Conservation (phyloP, 371 early-diverging fungal species). For the Lichtheimia corymbifera region DNA sequence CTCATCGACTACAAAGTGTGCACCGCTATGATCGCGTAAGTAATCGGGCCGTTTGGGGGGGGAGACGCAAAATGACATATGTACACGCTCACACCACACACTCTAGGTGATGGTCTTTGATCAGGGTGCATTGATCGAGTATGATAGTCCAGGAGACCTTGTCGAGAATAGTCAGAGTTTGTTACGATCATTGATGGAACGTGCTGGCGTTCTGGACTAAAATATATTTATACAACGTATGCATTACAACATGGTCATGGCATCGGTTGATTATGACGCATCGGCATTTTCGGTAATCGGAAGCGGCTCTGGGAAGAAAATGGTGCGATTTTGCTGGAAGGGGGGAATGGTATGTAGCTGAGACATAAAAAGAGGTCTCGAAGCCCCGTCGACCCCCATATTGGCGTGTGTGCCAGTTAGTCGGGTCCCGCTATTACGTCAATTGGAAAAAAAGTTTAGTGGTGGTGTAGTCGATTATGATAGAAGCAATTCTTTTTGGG, state of each 20-base stretch:
- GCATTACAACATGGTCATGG: not conserved
- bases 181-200: conserved; percentile 34
- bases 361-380: too few species aligned
- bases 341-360: not conserved
- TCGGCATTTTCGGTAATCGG: not conserved
- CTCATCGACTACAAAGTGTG: conserved; percentile 74
- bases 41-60: not conserved
- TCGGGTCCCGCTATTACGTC: too few species aligned
- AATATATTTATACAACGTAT: not conserved
- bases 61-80: not conserved
- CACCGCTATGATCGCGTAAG: conserved; percentile 58
- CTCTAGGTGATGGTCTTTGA: conserved; percentile 63
- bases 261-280: too few species aligned
- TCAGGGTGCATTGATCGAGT: conserved; percentile 77
- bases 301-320: not conserved
- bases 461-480: too few species aligned
- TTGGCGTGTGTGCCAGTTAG: too few species aligned
- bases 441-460: too few species aligned
- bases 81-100: too few species aligned
- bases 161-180: conserved; percentile 33
- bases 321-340: not conserved
- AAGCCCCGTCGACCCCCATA: too few species aligned
- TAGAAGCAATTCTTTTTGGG: not conserved
- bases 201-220: conserved; percentile 29
- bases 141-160: conserved; percentile 62